Percentiles rank a stretch among this genome's conserved stretches.
Evolutionary conservation across 306 rosid genomes (phyloP).

Genomic region (Citrullus amarus): DNA sequence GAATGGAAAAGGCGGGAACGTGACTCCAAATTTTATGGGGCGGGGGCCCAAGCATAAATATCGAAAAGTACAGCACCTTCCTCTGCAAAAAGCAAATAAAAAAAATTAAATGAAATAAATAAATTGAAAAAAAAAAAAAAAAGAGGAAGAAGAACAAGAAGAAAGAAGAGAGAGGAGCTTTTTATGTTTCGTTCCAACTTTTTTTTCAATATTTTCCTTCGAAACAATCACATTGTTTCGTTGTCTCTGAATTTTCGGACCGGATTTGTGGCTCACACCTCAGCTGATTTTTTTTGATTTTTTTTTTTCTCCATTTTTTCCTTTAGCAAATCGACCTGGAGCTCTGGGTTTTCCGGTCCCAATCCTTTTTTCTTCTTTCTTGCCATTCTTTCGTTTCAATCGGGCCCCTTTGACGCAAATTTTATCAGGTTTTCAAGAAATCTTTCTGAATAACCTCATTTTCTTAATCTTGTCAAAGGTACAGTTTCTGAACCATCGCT

Average conservation of each 20-base stretch:
- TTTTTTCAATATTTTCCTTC: background rate
- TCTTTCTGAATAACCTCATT: background rate
- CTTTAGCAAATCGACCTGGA: background rate
- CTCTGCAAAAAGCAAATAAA: background rate
- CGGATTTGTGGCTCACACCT: conserved; percentile 15
- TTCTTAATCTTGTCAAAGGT: background rate
- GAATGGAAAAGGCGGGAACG: conserved; percentile 29
- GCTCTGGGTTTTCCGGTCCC: background rate
- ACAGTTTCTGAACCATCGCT: background rate
- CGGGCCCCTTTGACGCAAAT: background rate
- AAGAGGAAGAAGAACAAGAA: background rate
- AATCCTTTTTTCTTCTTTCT: background rate
- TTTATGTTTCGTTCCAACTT: background rate
- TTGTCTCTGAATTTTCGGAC: conserved; percentile 22
- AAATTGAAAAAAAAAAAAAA: background rate
- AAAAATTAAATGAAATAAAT: background rate
- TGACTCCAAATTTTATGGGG: background rate
- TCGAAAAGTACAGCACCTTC: background rate
- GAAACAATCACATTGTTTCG: background rate
- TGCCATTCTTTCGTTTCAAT: background rate
- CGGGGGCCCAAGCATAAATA: conserved; percentile 5
- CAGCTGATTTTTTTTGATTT: background rate
- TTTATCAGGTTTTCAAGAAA: background rate
- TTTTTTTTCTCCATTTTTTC: background rate
- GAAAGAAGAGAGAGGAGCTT: background rate